Evolutionary conservation across 116 monocot species (phyloP).

Genomic region (Dioscorea cayenensis): DNA sequence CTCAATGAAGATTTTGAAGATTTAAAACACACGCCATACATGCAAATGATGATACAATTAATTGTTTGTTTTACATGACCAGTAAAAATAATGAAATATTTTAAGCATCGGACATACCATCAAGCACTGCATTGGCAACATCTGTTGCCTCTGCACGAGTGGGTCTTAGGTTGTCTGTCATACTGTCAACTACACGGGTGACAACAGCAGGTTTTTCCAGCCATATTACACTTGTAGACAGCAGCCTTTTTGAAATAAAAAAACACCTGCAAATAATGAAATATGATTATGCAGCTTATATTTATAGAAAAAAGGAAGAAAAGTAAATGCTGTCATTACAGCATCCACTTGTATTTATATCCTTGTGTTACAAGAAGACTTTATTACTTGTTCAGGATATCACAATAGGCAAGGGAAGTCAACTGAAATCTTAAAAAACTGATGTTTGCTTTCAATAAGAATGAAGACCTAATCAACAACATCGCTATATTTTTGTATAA

Average conservation of each 20-base stretch:
- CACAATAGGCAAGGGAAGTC: too few species aligned
- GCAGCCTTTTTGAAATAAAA: constrained; percentile 98
- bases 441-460: too few species aligned
- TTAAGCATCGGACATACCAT: constrained; percentile 47
- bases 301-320: too few species aligned
- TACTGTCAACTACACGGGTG: constrained; percentile 98
- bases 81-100: background rate
- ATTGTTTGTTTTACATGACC: background rate
- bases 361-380: too few species aligned
- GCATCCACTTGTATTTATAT: too few species aligned
- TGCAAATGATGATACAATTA: background rate
- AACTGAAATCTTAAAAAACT: too few species aligned
- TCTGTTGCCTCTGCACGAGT: constrained; percentile 99
- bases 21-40: background rate
- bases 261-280: constrained; percentile 61
- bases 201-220: constrained; percentile 98
- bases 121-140: constrained; percentile 98
- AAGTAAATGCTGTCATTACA: too few species aligned
- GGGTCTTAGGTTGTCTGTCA: constrained; percentile 95
- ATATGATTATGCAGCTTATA: background rate
- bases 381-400: too few species aligned
- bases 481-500: too few species aligned
- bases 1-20: background rate
- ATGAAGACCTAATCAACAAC: too few species aligned
- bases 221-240: constrained; percentile 92